Percentiles rank a stretch among this genome's conserved stretches.
phyloP scores from a whole-genome alignment of 495 filamentous ascomycete genomes.

The Penicillium turbatum region DNA sequence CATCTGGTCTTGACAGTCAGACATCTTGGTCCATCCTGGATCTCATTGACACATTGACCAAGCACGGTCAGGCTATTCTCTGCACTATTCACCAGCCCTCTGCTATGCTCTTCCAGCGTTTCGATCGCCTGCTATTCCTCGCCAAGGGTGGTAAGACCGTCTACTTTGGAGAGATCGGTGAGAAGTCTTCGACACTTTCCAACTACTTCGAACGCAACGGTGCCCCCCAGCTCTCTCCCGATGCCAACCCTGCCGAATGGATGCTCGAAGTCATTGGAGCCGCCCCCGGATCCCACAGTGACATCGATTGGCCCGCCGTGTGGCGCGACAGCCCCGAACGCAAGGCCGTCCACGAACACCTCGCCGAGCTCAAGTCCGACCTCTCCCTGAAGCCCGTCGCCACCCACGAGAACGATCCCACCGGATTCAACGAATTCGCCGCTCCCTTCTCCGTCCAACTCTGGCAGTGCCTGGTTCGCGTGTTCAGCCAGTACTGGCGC shows the following conservation, averaged over 20 bases:
- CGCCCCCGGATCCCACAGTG: constrained; percentile 71
- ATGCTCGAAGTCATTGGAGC: constrained; percentile 94
- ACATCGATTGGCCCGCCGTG: constrained; percentile 76
- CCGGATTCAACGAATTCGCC: constrained; percentile 47
- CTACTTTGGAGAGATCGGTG: constrained; percentile 86
- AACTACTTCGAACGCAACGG: constrained; percentile 81
- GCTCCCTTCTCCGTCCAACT: constrained; percentile 53
- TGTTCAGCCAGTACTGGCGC: constrained; percentile 58
- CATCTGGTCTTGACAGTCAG: constrained; percentile 82
- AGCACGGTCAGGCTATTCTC: constrained; percentile 85
- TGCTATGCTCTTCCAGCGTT: constrained; percentile 90
- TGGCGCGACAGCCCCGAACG: constrained; percentile 79
- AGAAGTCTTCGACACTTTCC: constrained; percentile 67
- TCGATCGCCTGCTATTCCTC: constrained; percentile 85
- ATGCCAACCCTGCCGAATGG: constrained; percentile 91
- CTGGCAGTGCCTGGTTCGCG: constrained; percentile 46
- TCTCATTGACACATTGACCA: constrained; percentile 80
- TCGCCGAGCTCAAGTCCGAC: constrained; percentile 62
- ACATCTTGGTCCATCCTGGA: constrained; percentile 88
- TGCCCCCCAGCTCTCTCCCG: constrained; percentile 60
- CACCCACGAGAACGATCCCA: constrained; percentile 28
- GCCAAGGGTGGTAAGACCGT: constrained; percentile 77
- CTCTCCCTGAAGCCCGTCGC: constrained; percentile 44
- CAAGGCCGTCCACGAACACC: constrained; percentile 59
- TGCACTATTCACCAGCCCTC: constrained; percentile 97